Base-by-base conservation (phyloP, 2,329 filamentous ascomycete genomes). In the Colletotrichum simmondsii region DNA sequence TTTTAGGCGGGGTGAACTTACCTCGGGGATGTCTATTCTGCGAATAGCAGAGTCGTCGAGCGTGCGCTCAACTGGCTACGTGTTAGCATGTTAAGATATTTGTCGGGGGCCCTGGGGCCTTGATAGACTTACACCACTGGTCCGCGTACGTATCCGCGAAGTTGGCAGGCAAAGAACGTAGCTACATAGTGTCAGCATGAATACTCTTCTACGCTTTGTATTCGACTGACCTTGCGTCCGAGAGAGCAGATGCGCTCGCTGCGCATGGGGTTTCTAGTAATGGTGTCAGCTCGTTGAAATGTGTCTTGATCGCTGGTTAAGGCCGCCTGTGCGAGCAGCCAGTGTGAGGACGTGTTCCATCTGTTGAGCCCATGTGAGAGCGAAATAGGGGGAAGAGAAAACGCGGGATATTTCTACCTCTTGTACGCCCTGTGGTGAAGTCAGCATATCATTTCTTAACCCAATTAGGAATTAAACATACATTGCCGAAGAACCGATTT, bases 41-140 rank as follows among this genome's bases (percentile, higher is more conserved):
- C 92, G 88, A 78, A 94, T 92, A 14, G 93, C 93, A 70, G 87
- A 90, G 84, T 97, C 94, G 77, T 97, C 94, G 49, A 97, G 87
- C 0, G 92, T 92, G 56, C 94, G 87, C 83, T 96, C 56, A 19
- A 54, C n/a, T 59, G 8, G 5, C 3, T 5, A 12, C 19, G 22
- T 26, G 28, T 59, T 28, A 37, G 28, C 57, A 59, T 2, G 1
- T 35, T 6, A n/a, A 26, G 26, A 24, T 14, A 32, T 52, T 10
- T 26, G 19, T 49, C 8, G 16, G 42, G 8, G 19, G 37, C 16
- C 5, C 1, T 7, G 56, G 53, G 26, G 28, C 5, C 2, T 19
- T 24, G n/a, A 53, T 12, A n/a, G 24, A n/a, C 32, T 64, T 75
- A 93, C 79, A 95, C 90, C 92, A 42, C 26, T 42, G 52, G 12